Conservation (phyloP, 768 basidiomycete genomes). For the Paxillus involutus region DNA sequence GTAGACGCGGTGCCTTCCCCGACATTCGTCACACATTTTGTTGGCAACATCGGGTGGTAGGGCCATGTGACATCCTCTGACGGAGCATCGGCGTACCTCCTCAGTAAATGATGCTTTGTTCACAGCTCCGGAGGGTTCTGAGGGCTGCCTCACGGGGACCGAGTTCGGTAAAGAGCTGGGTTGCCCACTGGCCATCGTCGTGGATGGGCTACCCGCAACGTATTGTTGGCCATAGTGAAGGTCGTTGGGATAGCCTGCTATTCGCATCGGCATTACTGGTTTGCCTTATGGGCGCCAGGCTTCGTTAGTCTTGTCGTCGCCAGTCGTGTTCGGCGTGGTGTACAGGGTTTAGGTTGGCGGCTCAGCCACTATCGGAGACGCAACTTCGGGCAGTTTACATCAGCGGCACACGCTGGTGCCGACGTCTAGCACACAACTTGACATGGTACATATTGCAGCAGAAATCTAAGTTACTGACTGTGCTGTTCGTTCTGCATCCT, state of each 20-base stretch:
- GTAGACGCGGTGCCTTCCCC: slow-evolving; percentile 50
- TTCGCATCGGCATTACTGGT: neutral
- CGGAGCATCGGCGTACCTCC: slow-evolving; percentile 34
- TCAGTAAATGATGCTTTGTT: neutral
- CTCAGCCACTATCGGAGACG: neutral
- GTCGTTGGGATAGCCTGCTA: neutral
- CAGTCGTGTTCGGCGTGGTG: neutral
- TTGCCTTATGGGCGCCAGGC: neutral
- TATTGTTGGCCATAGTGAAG: neutral
- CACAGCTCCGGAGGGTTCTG: neutral
- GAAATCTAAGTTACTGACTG: neutral
- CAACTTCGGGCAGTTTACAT: neutral
- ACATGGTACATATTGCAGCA: neutral
- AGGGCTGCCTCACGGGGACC: neutral
- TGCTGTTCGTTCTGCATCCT: slow-evolving; percentile 31
- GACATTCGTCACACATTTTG: slow-evolving; percentile 56
- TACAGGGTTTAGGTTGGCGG: neutral
- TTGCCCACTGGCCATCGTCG: neutral
- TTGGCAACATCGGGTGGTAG: slow-evolving; percentile 31
- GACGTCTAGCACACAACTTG: slow-evolving; percentile 3
- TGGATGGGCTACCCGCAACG: neutral
- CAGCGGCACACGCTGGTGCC: neutral
- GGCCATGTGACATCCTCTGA: slow-evolving; percentile 41
- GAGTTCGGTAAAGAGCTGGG: neutral
- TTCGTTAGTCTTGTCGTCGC: neutral